phyloP scores from a whole-genome alignment of 2,329 filamentous ascomycete species.

The Passalora sequoiae region DNA sequence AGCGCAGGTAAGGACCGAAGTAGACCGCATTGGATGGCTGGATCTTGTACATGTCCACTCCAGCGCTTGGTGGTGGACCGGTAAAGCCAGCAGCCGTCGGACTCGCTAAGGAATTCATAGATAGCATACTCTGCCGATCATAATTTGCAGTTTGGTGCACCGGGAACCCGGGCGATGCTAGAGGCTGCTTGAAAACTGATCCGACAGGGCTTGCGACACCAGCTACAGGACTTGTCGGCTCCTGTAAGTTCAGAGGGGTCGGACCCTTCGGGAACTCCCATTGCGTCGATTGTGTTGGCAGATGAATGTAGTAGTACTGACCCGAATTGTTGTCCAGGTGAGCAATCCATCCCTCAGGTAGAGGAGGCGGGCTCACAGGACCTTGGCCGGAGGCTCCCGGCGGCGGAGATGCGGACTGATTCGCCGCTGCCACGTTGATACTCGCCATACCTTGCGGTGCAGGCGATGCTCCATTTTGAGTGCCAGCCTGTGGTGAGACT shows the following conservation, averaged over 20 bases:
- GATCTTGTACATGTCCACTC: conserved; percentile 91
- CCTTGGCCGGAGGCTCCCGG: conserved; percentile 38
- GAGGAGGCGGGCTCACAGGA: conserved; percentile 79
- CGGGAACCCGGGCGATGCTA: conserved; percentile 77
- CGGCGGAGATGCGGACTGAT: conserved; percentile 20
- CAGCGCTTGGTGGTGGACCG: conserved; percentile 80
- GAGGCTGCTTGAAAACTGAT: conserved; percentile 56
- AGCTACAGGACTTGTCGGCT: conserved; percentile 76
- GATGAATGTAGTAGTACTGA: conserved; percentile 98
- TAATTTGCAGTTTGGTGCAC: conserved; percentile 73
- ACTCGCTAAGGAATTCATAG: conserved; percentile 66
- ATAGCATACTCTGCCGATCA: conserved; percentile 73
- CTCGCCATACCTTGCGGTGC: conserved; percentile 34
- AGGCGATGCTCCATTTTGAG: conserved; percentile 27
- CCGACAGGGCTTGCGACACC: conserved; percentile 43
- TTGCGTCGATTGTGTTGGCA: conserved; percentile 90
- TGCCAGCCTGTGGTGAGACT: conserved; percentile 43
- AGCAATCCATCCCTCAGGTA: conserved; percentile 97
- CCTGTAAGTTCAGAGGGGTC: conserved; percentile 78
- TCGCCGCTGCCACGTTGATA: conserved; percentile 38
- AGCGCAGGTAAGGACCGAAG: conserved; percentile 92
- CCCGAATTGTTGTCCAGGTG: conserved; percentile 93
- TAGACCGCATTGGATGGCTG: conserved; percentile 94
- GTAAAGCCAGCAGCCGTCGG: conserved; percentile 78
- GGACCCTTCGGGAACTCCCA: conserved; percentile 99